phyloP scores from a whole-genome alignment of 2,329 filamentous ascomycete species.

The Canariomyces notabilis region DNA sequence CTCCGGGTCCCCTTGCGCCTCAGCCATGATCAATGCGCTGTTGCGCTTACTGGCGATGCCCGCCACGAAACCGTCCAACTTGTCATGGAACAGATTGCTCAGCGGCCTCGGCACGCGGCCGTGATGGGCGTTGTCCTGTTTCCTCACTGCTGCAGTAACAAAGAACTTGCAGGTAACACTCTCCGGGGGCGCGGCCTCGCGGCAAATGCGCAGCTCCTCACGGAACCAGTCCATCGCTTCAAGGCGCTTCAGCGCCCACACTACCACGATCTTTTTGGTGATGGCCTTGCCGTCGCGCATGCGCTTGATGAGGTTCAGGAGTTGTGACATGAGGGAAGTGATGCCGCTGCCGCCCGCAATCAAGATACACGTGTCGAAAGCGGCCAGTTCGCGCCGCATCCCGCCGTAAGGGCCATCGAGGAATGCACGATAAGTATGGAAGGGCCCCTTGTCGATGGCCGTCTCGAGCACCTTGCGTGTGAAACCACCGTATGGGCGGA shows the following conservation, averaged over 20 bases:
- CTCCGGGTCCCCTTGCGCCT: slow-evolving; percentile 73
- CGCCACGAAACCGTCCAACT: slow-evolving; percentile 80
- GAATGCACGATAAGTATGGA: slow-evolving; percentile 88
- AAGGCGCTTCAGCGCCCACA: slow-evolving; percentile 89
- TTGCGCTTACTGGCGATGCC: slow-evolving; percentile 83
- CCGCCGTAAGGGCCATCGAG: slow-evolving; percentile 93
- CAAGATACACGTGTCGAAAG: slow-evolving; percentile 89
- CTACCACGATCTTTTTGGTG: slow-evolving; percentile 80
- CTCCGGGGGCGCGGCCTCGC: slow-evolving; percentile 81
- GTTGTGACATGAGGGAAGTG: slow-evolving; percentile 85
- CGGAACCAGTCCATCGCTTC: slow-evolving; percentile 98
- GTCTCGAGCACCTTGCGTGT: slow-evolving; percentile 79
- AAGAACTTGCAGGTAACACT: slow-evolving; percentile 93
- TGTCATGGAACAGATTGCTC: slow-evolving; percentile 75
- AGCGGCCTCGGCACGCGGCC: slow-evolving; percentile 57
- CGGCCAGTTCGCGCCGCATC: slow-evolving; percentile 82
- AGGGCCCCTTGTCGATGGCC: slow-evolving; percentile 78
- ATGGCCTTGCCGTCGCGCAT: slow-evolving; percentile 94
- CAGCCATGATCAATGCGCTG: slow-evolving; percentile 75
- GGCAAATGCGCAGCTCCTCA: slow-evolving; percentile 86
- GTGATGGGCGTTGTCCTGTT: slow-evolving; percentile 30
- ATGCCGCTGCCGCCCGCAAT: slow-evolving; percentile 94
- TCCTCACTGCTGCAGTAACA: slow-evolving; percentile 71
- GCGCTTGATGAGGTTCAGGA: slow-evolving; percentile 90
- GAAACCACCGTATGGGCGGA: slow-evolving; percentile 87